Conservation (phyloP, 2,329 filamentous ascomycete genomes). For the Macrophomina pseudophaseolina region DNA sequence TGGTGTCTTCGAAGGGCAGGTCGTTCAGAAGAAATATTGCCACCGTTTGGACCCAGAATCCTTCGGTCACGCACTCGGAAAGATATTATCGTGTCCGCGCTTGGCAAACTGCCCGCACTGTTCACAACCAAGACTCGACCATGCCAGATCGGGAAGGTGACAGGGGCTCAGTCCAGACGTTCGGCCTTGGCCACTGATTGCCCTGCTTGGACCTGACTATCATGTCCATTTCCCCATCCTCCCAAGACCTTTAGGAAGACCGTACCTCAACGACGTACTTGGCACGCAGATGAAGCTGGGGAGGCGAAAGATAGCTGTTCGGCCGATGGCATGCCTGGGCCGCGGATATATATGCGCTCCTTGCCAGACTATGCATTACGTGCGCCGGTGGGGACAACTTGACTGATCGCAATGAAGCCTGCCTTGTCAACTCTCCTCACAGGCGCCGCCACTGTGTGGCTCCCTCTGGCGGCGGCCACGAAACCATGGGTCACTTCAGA, state of each 20-base stretch:
- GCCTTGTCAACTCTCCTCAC: not conserved
- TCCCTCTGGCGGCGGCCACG: not conserved
- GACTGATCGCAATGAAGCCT: not conserved
- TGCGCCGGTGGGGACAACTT: not conserved
- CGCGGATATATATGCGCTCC: not conserved
- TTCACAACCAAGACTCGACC: not conserved
- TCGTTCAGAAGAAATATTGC: not conserved
- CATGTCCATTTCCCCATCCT: not conserved
- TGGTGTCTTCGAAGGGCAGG: not conserved
- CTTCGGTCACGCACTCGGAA: not conserved
- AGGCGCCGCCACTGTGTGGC: not conserved
- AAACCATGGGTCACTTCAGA: constrained; percentile 42
- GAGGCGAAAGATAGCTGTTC: constrained; percentile 7
- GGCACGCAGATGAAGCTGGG: not conserved
- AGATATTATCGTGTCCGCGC: not conserved
- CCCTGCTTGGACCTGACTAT: constrained; percentile 13
- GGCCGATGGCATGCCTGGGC: not conserved
- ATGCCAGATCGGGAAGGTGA: constrained; percentile 1
- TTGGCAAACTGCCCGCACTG: not conserved
- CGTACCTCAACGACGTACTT: constrained; percentile 5
- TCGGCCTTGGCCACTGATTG: not conserved
- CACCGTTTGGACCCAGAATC: not conserved
- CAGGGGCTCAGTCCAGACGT: not conserved
- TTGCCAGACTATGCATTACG: not conserved
- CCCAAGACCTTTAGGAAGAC: not conserved